Evolutionary conservation across 1,284 basidiomycete genomes (phyloP).

Genomic region (Trametes polyzona): DNA sequence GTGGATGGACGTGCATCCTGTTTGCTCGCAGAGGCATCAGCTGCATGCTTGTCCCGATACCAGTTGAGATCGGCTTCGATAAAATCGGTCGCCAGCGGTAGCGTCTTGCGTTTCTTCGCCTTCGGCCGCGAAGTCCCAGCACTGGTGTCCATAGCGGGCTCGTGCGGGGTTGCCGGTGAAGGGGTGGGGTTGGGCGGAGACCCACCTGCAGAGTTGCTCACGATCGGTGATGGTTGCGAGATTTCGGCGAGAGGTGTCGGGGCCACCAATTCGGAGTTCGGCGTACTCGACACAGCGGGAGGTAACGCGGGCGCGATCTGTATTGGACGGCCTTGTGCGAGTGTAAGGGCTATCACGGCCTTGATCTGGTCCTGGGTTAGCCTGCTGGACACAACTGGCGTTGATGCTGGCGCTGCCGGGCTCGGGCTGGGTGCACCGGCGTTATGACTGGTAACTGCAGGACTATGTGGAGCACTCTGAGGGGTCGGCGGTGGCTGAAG

Average conservation of each 20-base stretch:
- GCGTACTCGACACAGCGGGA: not conserved
- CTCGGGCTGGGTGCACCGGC: not conserved
- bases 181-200: not conserved
- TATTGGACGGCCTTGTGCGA: not conserved
- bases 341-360: not conserved
- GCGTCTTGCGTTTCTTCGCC: conserved; percentile 18
- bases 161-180: not conserved
- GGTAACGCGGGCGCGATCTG: not conserved
- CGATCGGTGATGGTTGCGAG: not conserved
- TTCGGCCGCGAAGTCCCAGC: conserved; percentile 7
- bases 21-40: not conserved
- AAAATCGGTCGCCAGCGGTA: conserved; percentile 19
- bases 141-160: not conserved
- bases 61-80: conserved; percentile 27
- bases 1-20: too few relatives aligned
- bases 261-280: not conserved
- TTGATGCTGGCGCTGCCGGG: not conserved
- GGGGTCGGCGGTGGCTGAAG: not conserved
- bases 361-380: not conserved
- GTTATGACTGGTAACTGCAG: not conserved
- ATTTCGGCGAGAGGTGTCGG: not conserved
- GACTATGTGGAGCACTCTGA: not conserved
- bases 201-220: too few relatives aligned
- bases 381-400: not conserved
- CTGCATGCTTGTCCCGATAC: conserved; percentile 17